Base-by-base conservation (phyloP, 2,329 filamentous ascomycete species). In the Aspergillus ochraceoroseus region DNA sequence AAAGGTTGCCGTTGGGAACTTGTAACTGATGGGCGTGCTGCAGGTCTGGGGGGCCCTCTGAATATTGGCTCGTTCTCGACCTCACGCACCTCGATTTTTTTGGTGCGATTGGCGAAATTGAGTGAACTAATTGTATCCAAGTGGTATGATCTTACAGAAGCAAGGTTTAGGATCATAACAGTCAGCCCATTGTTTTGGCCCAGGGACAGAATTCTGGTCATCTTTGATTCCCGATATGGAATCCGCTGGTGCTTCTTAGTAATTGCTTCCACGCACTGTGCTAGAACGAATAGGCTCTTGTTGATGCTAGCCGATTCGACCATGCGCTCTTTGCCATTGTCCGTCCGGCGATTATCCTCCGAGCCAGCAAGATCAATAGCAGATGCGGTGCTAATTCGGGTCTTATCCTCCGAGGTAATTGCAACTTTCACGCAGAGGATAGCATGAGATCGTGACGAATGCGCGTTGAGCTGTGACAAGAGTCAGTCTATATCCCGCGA, bases 271-370 rank as follows among this genome's bases (percentile, higher is more conserved):
- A 96, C 90, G 56, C 90, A 96, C 62, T 95, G 88, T 29, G 87
- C 90, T 33, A 96, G 70, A 12, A 95, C 89, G 57, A 96, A 96
- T 5, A 96, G 73, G 49, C 87, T 94, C 70, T 95, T 96, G 75
- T 96, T 96, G 72, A 96, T 96, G 57, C 87, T 90, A 0, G 90
- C 88, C 26, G 88, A 95, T 65, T 96, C 90, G n/a, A 95, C 79
- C 61, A 96, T 73, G 17, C 90, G 77, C 63, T 95, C 88, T 62
- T 89, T 92, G 55, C 83, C 87, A 63, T 96, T 96, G 37, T 95
- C 90, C 0, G 90, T 96, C 34, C 90, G 76, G 33, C 90, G 78
- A 62, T 96, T 96, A 65, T 96, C 90, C 66, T 96, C 92, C 1
- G 89, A 95, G 27, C 90, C 90, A 41, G 90, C 90, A 54, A 96